Evolutionary conservation across 345 rosid species (phyloP).

Genomic region (Arabidopsis suecica): DNA sequence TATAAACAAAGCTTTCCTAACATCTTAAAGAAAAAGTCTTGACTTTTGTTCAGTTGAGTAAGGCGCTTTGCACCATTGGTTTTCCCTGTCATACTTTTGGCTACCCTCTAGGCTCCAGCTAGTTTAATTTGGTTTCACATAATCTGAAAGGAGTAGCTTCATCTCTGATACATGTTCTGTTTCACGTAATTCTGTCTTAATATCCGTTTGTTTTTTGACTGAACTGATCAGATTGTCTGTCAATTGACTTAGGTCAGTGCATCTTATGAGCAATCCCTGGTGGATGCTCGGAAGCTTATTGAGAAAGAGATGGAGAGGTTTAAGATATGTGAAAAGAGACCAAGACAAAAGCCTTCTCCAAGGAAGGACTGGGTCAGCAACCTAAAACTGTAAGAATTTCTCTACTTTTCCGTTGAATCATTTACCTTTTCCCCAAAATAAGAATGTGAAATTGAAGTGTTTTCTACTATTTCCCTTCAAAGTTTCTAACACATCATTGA

Average conservation of each 20-base stretch:
- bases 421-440: neutral
- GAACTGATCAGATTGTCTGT: slow-evolving; percentile 35
- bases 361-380: slow-evolving; percentile 99
- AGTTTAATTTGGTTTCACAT: neutral
- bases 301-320: slow-evolving; percentile 99
- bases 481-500: neutral
- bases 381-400: slow-evolving; percentile 87
- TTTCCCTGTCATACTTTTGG: too few relatives aligned
- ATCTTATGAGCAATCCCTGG: slow-evolving; percentile 90
- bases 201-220: slow-evolving; percentile 13
- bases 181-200: neutral
- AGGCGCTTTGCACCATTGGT: too few relatives aligned
- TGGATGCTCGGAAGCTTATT: slow-evolving; percentile 91
- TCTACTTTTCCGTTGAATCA: slow-evolving; percentile 9
- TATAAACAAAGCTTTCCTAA: too few relatives aligned
- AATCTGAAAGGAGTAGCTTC: slow-evolving; percentile 15
- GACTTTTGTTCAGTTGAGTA: too few relatives aligned
- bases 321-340: slow-evolving; percentile 99
- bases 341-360: slow-evolving; percentile 98
- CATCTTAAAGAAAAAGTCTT: too few relatives aligned
- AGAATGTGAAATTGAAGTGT: slow-evolving; percentile 12
- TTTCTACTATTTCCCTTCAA: neutral
- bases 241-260: slow-evolving; percentile 80
- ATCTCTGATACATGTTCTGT: neutral
- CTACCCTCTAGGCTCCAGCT: neutral